Conservation (phyloP, 2,329 filamentous ascomycete genomes). For the Cadophora sp. region DNA sequence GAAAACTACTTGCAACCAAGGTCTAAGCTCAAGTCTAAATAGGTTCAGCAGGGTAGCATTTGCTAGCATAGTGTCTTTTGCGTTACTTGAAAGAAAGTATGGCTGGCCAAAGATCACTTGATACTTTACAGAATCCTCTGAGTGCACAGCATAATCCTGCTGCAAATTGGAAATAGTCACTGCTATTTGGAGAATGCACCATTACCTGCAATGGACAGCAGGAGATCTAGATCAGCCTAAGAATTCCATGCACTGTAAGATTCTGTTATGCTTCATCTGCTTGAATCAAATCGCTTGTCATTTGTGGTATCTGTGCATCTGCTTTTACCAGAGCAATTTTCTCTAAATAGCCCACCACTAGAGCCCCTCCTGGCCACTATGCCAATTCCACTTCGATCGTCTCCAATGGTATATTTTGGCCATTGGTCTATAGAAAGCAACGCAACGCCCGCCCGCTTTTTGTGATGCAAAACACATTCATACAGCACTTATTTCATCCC, state of each 20-base stretch:
- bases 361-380: background rate
- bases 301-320: slow-evolving; percentile 18
- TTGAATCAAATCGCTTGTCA: background rate
- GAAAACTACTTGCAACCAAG: background rate
- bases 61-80: background rate
- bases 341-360: background rate
- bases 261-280: background rate
- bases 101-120: background rate
- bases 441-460: slow-evolving; percentile 18
- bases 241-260: background rate
- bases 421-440: slow-evolving; percentile 17
- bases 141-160: background rate
- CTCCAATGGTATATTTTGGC: background rate
- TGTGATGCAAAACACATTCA: slow-evolving; percentile 11
- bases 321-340: slow-evolving; percentile 14
- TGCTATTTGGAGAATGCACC: background rate
- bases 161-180: background rate
- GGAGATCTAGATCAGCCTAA: too few species aligned
- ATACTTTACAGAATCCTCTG: background rate
- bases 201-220: background rate
- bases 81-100: background rate
- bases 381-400: background rate
- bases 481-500: background rate
- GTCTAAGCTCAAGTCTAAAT: background rate
- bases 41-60: background rate